Evolutionary conservation across 2,329 filamentous ascomycete species (phyloP), one percentile per base, ranked within the genome.

Genomic region (Diplodia corticola): DNA sequence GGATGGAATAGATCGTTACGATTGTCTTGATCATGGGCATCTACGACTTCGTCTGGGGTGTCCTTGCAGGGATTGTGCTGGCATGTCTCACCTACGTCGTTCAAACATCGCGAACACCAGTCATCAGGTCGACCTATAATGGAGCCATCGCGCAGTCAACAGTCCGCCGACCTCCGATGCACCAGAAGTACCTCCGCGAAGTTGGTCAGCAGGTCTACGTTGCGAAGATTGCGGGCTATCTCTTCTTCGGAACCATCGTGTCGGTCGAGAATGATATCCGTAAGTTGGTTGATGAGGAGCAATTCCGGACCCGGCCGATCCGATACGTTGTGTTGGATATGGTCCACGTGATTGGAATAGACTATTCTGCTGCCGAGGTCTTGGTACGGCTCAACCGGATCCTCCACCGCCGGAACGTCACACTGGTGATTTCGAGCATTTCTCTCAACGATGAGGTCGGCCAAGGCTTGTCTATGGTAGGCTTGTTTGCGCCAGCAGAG

Each of bases 241-340:
- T 99, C n/a, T 99, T 99, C 82, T 99, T 99, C 71, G 95, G 95
- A 17, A 98, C 93, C 2, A 97, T 99, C 70, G 94, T 97, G 63
- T 92, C 92, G 55, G 94, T 99, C 0, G 95, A 99, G 77, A 91
- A 92, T 69, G 90, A 90, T 69, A 93, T 98, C 68, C 87, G 93
- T 24, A 87, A 84, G 4, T 81, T 98, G 35, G 89, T 98, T 54
- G 89, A 93, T 30, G 92, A 96, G 33, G 89, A 94, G 68, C 86
- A 88, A 2, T 98, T 97, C 74, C 82, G 83, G 28, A 82, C 87
- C 69, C 86, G 89, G 63, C 93, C 94, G 0, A 95, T 98, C 74
- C 90, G 92, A 70, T 99, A 93, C 75, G 83, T 99, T 49, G 87
- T 99, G 20, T 83, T 99, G 46, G 95, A 99, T 75, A 85, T 99